Evolutionary conservation across 441 rosid genomes (phyloP).

Genomic region (Theobroma grandiflorum): DNA sequence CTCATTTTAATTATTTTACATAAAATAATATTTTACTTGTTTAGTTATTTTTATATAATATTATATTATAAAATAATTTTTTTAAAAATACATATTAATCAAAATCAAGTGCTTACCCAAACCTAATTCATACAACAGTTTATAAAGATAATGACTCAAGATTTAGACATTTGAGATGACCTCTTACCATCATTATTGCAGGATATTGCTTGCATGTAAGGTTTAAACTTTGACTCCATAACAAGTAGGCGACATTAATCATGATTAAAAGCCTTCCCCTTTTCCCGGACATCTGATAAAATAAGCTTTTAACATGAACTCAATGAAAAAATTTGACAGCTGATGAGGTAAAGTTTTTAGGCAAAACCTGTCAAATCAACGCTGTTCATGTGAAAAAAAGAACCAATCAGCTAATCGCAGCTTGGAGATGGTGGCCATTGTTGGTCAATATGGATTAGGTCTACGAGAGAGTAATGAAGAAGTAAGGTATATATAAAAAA

Average conservation of each 20-base stretch:
- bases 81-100: not conserved
- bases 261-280: not conserved
- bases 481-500: slow-evolving; percentile 19
- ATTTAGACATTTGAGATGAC: slow-evolving; percentile 9
- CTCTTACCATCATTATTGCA: slow-evolving; percentile 2
- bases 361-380: not conserved
- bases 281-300: not conserved
- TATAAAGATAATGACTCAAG: not conserved
- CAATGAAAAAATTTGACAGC: slow-evolving; percentile 1
- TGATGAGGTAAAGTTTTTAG: not conserved
- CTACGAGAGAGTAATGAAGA: slow-evolving; percentile 19
- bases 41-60: too few relatives aligned
- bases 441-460: slow-evolving; percentile 3
- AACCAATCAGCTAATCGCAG: not conserved
- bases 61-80: too few relatives aligned
- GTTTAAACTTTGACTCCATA: not conserved
- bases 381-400: not conserved
- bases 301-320: not conserved
- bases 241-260: not conserved
- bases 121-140: not conserved
- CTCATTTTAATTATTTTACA: too few relatives aligned
- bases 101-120: not conserved
- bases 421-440: not conserved
- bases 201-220: not conserved
- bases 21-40: too few relatives aligned